Percentiles rank a stretch among this genome's conserved stretches.
Conservation (phyloP, 768 basidiomycete genomes). For the Lentinus tigrinus region DNA sequence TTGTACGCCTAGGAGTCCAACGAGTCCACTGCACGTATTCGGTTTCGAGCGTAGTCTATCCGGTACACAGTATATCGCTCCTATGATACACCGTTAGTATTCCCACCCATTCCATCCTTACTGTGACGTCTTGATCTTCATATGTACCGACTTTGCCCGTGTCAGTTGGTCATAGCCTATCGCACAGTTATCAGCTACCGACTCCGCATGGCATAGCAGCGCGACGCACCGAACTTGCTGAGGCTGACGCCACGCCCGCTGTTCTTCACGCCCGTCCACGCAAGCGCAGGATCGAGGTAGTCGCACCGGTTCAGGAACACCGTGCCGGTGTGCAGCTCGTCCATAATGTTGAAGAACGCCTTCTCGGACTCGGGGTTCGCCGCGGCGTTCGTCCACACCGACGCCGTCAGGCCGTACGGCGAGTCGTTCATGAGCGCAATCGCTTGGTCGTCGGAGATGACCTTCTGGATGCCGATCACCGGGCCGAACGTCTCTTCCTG, state of each 20-base stretch:
- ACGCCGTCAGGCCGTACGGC: slow-evolving; percentile 90
- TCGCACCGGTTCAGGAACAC: slow-evolving; percentile 94
- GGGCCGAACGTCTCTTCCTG: slow-evolving; percentile 94
- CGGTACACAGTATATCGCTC: background rate
- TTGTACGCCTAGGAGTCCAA: background rate
- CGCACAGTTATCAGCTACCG: background rate
- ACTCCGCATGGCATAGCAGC: background rate
- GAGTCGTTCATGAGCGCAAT: slow-evolving; percentile 95
- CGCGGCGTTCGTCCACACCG: slow-evolving; percentile 84
- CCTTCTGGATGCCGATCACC: slow-evolving; percentile 90
- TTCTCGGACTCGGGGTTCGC: slow-evolving; percentile 58
- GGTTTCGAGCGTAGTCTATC: no score
- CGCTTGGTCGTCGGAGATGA: slow-evolving; percentile 84
- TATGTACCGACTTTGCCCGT: slow-evolving; percentile 74
- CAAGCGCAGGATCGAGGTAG: slow-evolving; percentile 86
- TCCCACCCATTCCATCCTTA: background rate
- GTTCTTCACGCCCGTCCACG: slow-evolving; percentile 94
- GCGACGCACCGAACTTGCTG: slow-evolving; percentile 76
- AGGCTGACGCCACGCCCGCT: slow-evolving; percentile 90
- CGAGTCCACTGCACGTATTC: no score
- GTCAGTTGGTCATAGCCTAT: slow-evolving; percentile 86
- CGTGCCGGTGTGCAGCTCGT: slow-evolving; percentile 83
- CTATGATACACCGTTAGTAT: background rate
- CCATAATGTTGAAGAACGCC: slow-evolving; percentile 66
- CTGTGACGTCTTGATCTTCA: slow-evolving; percentile 65